phyloP scores from a whole-genome alignment of 371 early-diverging fungal genomes.

The Syncephalastrum monosporum region DNA sequence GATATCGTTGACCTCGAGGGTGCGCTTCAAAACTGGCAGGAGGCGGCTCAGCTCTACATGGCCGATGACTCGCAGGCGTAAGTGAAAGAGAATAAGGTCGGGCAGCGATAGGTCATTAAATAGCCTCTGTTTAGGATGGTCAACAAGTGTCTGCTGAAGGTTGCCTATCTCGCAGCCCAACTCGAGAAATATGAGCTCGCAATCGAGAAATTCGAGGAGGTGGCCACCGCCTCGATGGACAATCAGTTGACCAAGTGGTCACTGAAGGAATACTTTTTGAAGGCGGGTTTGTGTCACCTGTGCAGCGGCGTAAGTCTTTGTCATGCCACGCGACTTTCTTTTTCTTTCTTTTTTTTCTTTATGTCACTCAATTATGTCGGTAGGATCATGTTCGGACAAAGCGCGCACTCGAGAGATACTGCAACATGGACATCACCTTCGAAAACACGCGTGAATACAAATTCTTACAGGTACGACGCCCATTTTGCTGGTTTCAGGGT shows the following conservation, averaged over 20 bases:
- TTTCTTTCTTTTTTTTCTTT: neutral
- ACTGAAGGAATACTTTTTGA: slow-evolving; percentile 91
- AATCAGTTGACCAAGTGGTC: slow-evolving; percentile 93
- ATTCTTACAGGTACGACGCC: slow-evolving; percentile 61
- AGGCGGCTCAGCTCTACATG: slow-evolving; percentile 88
- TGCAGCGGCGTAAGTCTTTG: slow-evolving; percentile 57
- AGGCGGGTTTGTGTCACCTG: slow-evolving; percentile 91
- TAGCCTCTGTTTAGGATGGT: slow-evolving; percentile 60
- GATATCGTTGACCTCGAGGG: slow-evolving; percentile 80
- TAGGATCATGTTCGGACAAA: slow-evolving; percentile 39
- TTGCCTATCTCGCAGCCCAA: slow-evolving; percentile 88
- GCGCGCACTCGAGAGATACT: slow-evolving; percentile 42
- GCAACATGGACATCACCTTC: slow-evolving; percentile 82
- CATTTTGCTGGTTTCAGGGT: no score
- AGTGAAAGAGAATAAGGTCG: slow-evolving; percentile 17
- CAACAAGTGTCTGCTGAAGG: slow-evolving; percentile 87
- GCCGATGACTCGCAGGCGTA: slow-evolving; percentile 89
- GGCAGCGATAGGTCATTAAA: no score
- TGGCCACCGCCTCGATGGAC: slow-evolving; percentile 81
- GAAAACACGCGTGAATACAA: slow-evolving; percentile 80
- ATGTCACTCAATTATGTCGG: neutral
- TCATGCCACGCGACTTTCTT: neutral
- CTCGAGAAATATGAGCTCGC: slow-evolving; percentile 86
- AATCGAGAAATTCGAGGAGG: slow-evolving; percentile 83
- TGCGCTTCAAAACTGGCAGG: slow-evolving; percentile 85